Evolutionary conservation across 1,284 basidiomycete genomes (phyloP).

Genomic region (Moniliella sp.): DNA sequence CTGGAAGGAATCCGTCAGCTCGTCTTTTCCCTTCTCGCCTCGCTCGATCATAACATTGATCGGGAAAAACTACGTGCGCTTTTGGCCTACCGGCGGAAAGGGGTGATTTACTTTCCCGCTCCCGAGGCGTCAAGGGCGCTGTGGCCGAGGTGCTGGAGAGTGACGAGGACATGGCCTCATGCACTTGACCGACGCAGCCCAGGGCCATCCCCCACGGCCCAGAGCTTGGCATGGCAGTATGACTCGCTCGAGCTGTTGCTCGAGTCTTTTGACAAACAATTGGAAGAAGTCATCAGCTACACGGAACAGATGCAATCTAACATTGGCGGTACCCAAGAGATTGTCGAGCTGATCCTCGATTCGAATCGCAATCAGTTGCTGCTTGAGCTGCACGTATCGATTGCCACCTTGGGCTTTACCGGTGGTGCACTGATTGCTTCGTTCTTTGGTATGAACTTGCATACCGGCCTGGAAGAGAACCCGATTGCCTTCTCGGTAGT

Average conservation of each 20-base stretch:
- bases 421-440: constrained; percentile 74
- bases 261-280: constrained; percentile 69
- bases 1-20: constrained; percentile 12
- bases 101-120: constrained; percentile 12
- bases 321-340: constrained; percentile 86
- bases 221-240: constrained; percentile 5
- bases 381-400: constrained; percentile 74
- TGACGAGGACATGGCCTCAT: constrained; percentile 55
- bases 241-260: constrained; percentile 73
- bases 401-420: constrained; percentile 73
- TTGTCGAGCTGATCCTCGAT: constrained; percentile 86
- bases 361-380: constrained; percentile 80
- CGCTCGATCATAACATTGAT: constrained; percentile 24
- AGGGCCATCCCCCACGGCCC: constrained; percentile 3
- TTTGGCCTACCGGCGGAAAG: constrained; percentile 16
- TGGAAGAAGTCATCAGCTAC: constrained; percentile 19
- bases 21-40: constrained; percentile 11
- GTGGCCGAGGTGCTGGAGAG: constrained; percentile 17
- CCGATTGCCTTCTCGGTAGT: constrained; percentile 17
- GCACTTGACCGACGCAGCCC: constrained; percentile 43
- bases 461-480: constrained; percentile 12
- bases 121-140: constrained; percentile 13
- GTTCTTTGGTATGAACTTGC: constrained; percentile 70
- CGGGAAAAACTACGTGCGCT: constrained; percentile 20
- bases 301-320: constrained; percentile 15